Conservation (phyloP, 78 protist genomes). For the Acrasis kona region DNA sequence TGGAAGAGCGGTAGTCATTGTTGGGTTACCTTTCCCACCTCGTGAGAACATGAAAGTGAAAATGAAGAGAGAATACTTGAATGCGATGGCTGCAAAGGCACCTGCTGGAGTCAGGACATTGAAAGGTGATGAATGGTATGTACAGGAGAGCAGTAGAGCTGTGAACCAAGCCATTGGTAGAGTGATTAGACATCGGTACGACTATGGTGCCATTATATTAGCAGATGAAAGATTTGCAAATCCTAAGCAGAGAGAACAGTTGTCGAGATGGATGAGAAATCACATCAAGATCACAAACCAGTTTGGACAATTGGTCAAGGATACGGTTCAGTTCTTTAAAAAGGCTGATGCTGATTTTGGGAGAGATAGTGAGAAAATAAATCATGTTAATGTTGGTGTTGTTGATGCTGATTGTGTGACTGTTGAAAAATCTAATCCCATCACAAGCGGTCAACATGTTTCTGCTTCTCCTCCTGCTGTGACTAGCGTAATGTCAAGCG, state of each 20-base stretch:
- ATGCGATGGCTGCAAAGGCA: not conserved
- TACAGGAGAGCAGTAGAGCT: constrained; percentile 79
- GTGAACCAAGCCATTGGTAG: constrained; percentile 96
- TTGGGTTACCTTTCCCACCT: constrained; percentile 87
- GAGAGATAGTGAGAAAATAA: not conserved
- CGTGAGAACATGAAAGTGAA: constrained; percentile 17
- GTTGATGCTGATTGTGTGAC: not conserved
- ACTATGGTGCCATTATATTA: constrained; percentile 89
- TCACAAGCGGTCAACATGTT: not conserved
- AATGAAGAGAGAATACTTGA: constrained; percentile 36
- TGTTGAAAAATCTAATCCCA: not conserved
- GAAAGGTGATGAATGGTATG: constrained; percentile 66
- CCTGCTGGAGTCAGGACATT: not conserved
- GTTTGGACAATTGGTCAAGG: not conserved
- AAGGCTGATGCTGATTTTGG: not conserved
- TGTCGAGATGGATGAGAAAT: not conserved
- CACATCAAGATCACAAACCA: not conserved
- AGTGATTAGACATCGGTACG: constrained; percentile 82
- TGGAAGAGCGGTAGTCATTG: constrained; percentile 89
- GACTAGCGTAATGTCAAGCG: not conserved
- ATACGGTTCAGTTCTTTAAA: not conserved
- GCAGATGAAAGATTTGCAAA: constrained; percentile 18
- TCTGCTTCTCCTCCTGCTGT: not conserved
- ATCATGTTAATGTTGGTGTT: too few relatives aligned
- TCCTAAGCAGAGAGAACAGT: not conserved